These are phyloP conservation scores for Neofusicoccum ribis DNA, from an alignment of 2,329 filamentous ascomycete genomes.

Conservation along the genomic window DNA sequence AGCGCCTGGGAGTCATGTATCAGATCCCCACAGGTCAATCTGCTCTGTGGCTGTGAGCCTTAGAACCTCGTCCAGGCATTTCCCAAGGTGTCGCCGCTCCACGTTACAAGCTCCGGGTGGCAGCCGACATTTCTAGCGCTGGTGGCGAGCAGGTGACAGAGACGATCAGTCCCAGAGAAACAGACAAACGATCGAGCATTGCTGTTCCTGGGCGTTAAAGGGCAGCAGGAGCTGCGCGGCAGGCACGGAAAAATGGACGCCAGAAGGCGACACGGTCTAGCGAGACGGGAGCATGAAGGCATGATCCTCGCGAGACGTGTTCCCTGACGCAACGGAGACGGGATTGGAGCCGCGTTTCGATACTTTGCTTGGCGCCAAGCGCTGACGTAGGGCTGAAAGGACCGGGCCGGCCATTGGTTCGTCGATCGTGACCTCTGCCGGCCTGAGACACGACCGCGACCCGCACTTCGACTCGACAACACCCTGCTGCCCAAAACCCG, in stretches of 20 bases:
- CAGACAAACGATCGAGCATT: too few species aligned
- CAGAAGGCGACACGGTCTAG: background rate
- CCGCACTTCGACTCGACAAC: slow-evolving; percentile 8
- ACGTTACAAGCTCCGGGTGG: too few species aligned
- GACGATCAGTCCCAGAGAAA: too few species aligned
- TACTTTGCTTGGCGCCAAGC: slow-evolving; percentile 3
- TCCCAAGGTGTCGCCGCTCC: too few species aligned
- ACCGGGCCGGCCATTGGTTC: slow-evolving; percentile 10
- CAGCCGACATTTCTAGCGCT: too few species aligned
- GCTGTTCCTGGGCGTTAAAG: too few species aligned
- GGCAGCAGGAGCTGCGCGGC: background rate
- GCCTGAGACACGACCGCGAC: slow-evolving; percentile 10
- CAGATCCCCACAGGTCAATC: background rate
- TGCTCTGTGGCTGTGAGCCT: too few species aligned
- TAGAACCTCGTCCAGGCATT: too few species aligned
- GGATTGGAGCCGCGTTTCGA: slow-evolving; percentile 11
- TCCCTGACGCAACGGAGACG: background rate
- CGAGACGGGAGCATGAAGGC: background rate
- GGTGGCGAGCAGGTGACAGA: too few species aligned
- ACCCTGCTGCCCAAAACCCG: background rate
- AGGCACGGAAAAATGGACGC: background rate
- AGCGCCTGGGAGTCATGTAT: background rate
- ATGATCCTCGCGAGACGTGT: background rate
- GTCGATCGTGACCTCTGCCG: slow-evolving; percentile 1
- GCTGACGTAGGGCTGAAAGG: slow-evolving; percentile 13